phyloP scores from a whole-genome alignment of 1,139 yeast genomes.

The Taphrina sp. region DNA sequence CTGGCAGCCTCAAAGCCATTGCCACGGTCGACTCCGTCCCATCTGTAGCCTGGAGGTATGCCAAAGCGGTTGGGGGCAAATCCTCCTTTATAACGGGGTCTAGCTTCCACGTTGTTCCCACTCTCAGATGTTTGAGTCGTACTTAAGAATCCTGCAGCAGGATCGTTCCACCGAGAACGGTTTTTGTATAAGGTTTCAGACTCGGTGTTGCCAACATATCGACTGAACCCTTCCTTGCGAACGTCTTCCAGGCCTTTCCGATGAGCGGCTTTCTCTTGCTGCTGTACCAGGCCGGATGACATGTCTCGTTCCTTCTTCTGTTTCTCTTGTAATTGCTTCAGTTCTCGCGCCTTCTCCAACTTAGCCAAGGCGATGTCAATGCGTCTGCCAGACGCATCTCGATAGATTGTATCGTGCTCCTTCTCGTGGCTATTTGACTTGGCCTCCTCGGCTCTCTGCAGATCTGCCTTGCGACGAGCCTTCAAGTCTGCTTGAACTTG shows the following conservation, averaged over 20 bases:
- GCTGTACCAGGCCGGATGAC: conserved; percentile 53
- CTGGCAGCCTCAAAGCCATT: conserved; percentile 80
- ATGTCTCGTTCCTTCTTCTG: conserved; percentile 43
- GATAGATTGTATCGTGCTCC: conserved; percentile 51
- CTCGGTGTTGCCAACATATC: conserved; percentile 47
- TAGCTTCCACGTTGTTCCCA: background rate
- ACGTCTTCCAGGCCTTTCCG: conserved; percentile 43
- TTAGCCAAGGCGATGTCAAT: conserved; percentile 46
- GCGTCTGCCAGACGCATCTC: conserved; percentile 60
- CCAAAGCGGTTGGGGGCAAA: conserved; percentile 70
- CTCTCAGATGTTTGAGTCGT: conserved; percentile 27
- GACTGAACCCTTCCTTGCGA: conserved; percentile 43
- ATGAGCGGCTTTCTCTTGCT: conserved; percentile 41
- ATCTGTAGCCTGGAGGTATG: conserved; percentile 73
- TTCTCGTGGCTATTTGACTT: conserved; percentile 34
- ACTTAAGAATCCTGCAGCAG: conserved; percentile 54
- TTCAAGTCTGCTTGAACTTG: conserved; percentile 46
- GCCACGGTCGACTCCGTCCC: conserved; percentile 93
- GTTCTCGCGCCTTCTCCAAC: conserved; percentile 43
- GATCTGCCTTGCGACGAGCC: conserved; percentile 42
- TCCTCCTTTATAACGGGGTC: conserved; percentile 52
- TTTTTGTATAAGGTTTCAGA: conserved; percentile 47
- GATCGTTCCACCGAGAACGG: conserved; percentile 62
- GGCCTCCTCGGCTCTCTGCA: conserved; percentile 33
- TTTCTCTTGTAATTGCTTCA: conserved; percentile 40